Evolutionary conservation across 371 early-diverging fungal genomes (phyloP).

Genomic region (Zychaea mexicana): DNA sequence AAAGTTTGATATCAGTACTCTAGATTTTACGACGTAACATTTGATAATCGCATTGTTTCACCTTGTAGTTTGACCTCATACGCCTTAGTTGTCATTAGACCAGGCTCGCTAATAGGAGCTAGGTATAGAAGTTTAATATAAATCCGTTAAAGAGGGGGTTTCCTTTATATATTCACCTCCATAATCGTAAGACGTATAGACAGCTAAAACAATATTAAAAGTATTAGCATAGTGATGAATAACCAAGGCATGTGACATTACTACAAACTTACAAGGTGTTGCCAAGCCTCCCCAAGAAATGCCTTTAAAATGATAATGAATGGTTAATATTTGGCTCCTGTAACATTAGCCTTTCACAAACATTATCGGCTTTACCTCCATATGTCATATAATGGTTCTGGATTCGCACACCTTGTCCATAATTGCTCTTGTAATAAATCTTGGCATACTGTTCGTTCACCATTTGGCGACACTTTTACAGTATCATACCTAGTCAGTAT

Average conservation of each 20-base stretch:
- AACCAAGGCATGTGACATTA: no score
- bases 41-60: neutral
- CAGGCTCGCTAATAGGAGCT: slow-evolving; percentile 21
- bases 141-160: no score
- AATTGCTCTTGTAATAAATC: slow-evolving; percentile 18
- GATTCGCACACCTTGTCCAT: slow-evolving; percentile 12
- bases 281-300: slow-evolving; percentile 23
- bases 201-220: neutral
- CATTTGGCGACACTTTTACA: neutral
- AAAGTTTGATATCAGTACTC: neutral
- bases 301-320: no score
- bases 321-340: no score
- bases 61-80: slow-evolving; percentile 23
- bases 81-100: slow-evolving; percentile 18
- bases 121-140: no score
- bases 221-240: no score
- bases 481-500: no score
- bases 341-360: no score
- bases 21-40: neutral
- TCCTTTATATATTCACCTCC: no score
- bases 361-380: slow-evolving; percentile 17
- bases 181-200: slow-evolving; percentile 27
- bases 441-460: slow-evolving; percentile 19
- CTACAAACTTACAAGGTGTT: slow-evolving; percentile 16
- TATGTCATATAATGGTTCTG: slow-evolving; percentile 16